These are phyloP conservation scores for Hypholoma sublateritium DNA, from an alignment of 768 basidiomycete genomes.

Conservation along the genomic window DNA sequence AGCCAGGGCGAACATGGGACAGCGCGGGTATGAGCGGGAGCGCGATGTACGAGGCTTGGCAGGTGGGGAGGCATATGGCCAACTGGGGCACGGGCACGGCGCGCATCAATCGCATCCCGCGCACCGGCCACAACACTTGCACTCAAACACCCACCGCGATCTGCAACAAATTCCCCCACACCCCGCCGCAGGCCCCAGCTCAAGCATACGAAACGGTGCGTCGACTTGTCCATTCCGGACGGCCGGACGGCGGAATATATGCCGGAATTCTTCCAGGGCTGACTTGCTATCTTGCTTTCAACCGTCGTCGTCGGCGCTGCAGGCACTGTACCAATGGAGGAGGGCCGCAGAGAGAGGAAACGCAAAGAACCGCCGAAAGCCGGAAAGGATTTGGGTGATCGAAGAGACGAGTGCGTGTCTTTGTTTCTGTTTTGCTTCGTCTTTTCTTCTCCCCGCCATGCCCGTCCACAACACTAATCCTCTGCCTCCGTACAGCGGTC, in stretches of 20 bases:
- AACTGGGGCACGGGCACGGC: conserved; percentile 5
- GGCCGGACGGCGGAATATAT: not conserved
- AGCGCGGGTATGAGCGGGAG: not conserved
- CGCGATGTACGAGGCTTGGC: not conserved
- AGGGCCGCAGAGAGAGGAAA: conserved; percentile 62
- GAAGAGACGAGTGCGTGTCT: conserved; percentile 68
- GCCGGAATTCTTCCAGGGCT: conserved; percentile 8
- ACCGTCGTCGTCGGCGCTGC: conserved; percentile 1
- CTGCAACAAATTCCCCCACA: not conserved
- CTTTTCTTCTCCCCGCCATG: conserved; percentile 3
- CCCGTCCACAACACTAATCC: conserved; percentile 5
- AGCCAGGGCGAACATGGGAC: not conserved
- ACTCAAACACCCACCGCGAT: conserved; percentile 2
- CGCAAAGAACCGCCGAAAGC: conserved; percentile 69
- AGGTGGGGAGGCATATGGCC: conserved; percentile 2
- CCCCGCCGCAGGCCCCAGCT: conserved; percentile 9
- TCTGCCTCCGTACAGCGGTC: conserved; percentile 38
- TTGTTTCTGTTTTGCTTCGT: conserved; percentile 6
- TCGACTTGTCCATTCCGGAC: not conserved
- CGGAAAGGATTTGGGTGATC: conserved; percentile 71
- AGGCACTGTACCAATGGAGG: conserved; percentile 27
- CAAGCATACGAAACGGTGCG: conserved; percentile 17
- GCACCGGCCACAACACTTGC: conserved; percentile 8
- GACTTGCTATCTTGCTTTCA: conserved; percentile 9
- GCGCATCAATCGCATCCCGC: conserved; percentile 4